Conservation (phyloP, 805 yeast species). For the Novakomyces olei region DNA sequence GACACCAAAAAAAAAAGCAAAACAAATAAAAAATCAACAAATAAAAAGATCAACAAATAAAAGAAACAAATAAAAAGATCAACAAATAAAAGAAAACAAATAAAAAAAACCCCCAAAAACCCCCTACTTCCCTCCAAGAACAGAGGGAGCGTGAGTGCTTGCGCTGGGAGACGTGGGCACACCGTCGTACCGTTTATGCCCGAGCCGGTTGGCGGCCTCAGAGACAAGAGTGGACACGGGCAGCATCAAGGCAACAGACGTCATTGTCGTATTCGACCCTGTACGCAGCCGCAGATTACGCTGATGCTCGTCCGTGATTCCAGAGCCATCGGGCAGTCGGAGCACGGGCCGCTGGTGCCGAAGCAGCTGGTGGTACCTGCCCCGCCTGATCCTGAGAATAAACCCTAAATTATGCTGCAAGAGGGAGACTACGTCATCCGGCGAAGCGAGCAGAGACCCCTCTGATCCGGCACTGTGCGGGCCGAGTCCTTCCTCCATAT, state of each 20-base stretch:
- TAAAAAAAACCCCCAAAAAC: too few species aligned
- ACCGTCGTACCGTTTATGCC: neutral
- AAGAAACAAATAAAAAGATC: too few species aligned
- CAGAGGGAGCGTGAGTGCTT: neutral
- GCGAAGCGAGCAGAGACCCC: neutral
- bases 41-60: too few species aligned
- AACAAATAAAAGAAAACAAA: too few species aligned
- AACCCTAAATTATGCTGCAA: neutral
- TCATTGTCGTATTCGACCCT: neutral
- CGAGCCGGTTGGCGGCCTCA: conserved; percentile 2
- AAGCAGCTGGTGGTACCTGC: neutral
- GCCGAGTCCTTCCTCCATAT: neutral
- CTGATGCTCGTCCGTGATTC: neutral
- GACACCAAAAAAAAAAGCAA: too few species aligned
- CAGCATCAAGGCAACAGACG: conserved; percentile 2
- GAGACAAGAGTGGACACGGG: conserved; percentile 1
- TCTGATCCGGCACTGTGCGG: too few species aligned
- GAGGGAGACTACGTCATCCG: neutral
- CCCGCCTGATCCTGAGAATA: neutral
- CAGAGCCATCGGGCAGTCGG: neutral
- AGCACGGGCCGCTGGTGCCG: neutral
- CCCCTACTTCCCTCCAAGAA: too few species aligned
- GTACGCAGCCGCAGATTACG: neutral
- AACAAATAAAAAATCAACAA: too few species aligned
- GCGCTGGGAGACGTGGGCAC: neutral